Percentiles rank a stretch among this genome's conserved stretches.
Conservation (phyloP, 805 yeast genomes). For the Candida peoriensis region DNA sequence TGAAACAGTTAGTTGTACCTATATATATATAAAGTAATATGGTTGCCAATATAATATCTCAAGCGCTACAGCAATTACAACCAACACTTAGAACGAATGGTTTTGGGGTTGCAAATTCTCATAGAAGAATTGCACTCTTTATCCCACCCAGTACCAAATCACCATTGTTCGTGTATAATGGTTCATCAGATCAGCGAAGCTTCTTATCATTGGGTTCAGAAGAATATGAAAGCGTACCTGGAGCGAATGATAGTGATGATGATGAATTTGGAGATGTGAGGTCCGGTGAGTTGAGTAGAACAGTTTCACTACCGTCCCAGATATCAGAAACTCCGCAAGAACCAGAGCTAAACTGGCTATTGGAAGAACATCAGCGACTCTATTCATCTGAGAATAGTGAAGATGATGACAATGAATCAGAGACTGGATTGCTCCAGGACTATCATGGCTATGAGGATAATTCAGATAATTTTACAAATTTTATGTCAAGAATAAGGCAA, state of each 20-base stretch:
- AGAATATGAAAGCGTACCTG: constrained; percentile 26
- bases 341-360: constrained; percentile 33
- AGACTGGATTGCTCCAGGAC: constrained; percentile 4
- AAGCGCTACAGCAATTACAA: constrained; percentile 26
- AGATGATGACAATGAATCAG: constrained; percentile 12
- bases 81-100: constrained; percentile 36
- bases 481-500: constrained; percentile 21
- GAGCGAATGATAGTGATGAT: constrained; percentile 23
- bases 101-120: constrained; percentile 37
- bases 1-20: too few species aligned
- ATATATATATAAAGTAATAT: too few species aligned
- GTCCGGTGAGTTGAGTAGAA: constrained; percentile 34
- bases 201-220: constrained; percentile 36
- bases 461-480: constrained; percentile 13
- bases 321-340: constrained; percentile 29
- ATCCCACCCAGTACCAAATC: constrained; percentile 36
- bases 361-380: constrained; percentile 35
- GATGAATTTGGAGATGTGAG: constrained; percentile 25
- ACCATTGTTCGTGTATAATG: constrained; percentile 31
- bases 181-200: constrained; percentile 32
- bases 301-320: constrained; percentile 36
- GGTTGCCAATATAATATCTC: constrained; percentile 13
- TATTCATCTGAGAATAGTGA: constrained; percentile 27
- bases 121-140: constrained; percentile 33
- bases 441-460: constrained; percentile 24